These are phyloP conservation scores for Rhynchosporium secalis DNA, from an alignment of 2,329 filamentous ascomycete species.

Conservation along the genomic window DNA sequence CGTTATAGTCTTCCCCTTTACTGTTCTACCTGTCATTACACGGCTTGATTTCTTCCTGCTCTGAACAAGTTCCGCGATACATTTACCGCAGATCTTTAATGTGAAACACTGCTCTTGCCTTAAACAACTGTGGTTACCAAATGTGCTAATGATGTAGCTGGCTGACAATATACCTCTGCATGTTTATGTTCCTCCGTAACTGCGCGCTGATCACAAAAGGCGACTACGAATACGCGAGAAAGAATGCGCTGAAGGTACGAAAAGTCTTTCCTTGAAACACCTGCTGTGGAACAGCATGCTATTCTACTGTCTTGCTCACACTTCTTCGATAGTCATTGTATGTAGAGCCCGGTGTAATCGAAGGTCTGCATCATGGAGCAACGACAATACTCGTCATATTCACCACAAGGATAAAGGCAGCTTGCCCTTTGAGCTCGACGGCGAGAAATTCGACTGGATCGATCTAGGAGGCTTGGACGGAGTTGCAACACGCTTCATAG, in stretches of 20 bases:
- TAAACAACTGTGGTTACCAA: too few relatives aligned
- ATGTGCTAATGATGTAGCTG: not conserved
- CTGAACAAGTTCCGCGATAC: too few relatives aligned
- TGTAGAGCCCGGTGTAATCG: not conserved
- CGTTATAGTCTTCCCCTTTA: too few relatives aligned
- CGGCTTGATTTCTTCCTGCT: too few relatives aligned
- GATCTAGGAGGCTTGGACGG: not conserved
- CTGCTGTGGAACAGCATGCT: not conserved
- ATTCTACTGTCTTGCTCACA: not conserved
- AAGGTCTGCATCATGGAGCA: not conserved
- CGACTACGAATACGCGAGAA: not conserved
- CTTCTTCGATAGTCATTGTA: not conserved
- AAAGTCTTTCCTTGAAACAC: not conserved
- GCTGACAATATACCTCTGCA: constrained; percentile 1
- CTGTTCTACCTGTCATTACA: too few relatives aligned
- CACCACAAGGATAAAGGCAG: not conserved
- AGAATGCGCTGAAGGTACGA: not conserved
- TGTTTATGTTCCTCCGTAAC: not conserved
- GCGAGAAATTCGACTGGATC: not conserved
- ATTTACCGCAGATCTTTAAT: too few relatives aligned
- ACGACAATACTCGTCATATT: not conserved
- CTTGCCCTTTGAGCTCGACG: not conserved
- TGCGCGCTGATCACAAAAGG: not conserved
- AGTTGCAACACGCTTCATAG: not conserved
- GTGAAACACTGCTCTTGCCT: too few relatives aligned